A percentile compares a stretch with the other conserved stretches of the same genome.
These are phyloP conservation scores for Amanita rubescens DNA, from an alignment of 768 basidiomycete genomes.

Conservation along the genomic window DNA sequence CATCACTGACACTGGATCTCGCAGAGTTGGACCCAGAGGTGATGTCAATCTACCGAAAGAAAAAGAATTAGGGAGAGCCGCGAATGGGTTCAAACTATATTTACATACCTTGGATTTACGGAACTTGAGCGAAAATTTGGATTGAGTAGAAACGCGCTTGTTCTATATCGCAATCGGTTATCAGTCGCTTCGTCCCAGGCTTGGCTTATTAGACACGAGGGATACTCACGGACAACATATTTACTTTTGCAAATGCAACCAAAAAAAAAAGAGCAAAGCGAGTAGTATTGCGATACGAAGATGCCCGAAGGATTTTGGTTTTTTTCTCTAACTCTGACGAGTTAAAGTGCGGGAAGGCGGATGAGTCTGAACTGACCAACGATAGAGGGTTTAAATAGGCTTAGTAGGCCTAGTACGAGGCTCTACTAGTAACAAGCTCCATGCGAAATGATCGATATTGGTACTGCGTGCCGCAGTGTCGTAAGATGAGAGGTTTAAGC, in stretches of 20 bases:
- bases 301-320: background rate
- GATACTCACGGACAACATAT: background rate
- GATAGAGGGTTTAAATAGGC: background rate
- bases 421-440: too few species aligned
- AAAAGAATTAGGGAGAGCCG: background rate
- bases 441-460: too few species aligned
- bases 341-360: background rate
- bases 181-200: background rate
- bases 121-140: background rate
- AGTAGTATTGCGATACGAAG: background rate
- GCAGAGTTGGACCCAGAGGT: background rate
- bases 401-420: background rate
- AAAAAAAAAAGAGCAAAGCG: too few species aligned
- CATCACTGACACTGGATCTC: background rate
- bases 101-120: background rate
- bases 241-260: too few species aligned
- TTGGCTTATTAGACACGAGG: too few species aligned
- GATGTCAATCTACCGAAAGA: background rate
- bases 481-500: too few species aligned
- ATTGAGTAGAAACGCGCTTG: background rate
- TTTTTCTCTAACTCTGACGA: conserved; percentile 1
- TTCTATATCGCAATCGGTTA: background rate
- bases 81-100: background rate
- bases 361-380: background rate
- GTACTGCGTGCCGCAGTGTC: too few species aligned